Conservation (phyloP, 148 eudicot species). For the Silene uniflora region DNA sequence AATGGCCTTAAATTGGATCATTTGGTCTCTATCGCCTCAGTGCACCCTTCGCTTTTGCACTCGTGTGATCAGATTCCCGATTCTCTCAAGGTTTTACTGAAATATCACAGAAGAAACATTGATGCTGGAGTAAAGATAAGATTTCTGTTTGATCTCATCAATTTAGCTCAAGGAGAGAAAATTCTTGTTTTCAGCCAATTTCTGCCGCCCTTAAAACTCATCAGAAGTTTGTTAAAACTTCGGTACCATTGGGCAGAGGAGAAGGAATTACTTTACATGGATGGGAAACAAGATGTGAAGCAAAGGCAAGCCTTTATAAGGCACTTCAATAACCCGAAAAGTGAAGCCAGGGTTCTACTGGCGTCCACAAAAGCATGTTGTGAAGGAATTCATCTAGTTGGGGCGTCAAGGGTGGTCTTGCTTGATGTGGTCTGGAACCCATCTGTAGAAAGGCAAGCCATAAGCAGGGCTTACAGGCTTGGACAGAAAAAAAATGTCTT, state of each 20-base stretch:
- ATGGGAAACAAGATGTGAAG: slow-evolving; percentile 38
- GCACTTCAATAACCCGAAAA: slow-evolving; percentile 50
- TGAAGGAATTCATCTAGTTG: slow-evolving; percentile 75
- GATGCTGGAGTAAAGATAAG: slow-evolving; percentile 53
- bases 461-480: slow-evolving; percentile 72
- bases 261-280: slow-evolving; percentile 41
- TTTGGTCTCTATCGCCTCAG: slow-evolving; percentile 43
- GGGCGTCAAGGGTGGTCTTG: slow-evolving; percentile 78
- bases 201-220: slow-evolving; percentile 35
- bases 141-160: slow-evolving; percentile 51
- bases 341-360: slow-evolving; percentile 56
- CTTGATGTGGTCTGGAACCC: slow-evolving; percentile 88
- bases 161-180: slow-evolving; percentile 50
- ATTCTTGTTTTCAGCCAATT: slow-evolving; percentile 69
- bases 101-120: slow-evolving; percentile 24
- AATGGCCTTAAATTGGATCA: slow-evolving; percentile 18
- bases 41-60: slow-evolving; percentile 51
- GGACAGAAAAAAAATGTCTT: slow-evolving; percentile 65
- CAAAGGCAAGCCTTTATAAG: slow-evolving; percentile 41
- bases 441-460: slow-evolving; percentile 72
- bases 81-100: slow-evolving; percentile 16
- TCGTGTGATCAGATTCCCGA: slow-evolving; percentile 14
- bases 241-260: slow-evolving; percentile 48
- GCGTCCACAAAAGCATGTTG: slow-evolving; percentile 73
- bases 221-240: slow-evolving; percentile 31